Base-by-base conservation (phyloP, 1,284 basidiomycete species). In the Ganoderma sinense region DNA sequence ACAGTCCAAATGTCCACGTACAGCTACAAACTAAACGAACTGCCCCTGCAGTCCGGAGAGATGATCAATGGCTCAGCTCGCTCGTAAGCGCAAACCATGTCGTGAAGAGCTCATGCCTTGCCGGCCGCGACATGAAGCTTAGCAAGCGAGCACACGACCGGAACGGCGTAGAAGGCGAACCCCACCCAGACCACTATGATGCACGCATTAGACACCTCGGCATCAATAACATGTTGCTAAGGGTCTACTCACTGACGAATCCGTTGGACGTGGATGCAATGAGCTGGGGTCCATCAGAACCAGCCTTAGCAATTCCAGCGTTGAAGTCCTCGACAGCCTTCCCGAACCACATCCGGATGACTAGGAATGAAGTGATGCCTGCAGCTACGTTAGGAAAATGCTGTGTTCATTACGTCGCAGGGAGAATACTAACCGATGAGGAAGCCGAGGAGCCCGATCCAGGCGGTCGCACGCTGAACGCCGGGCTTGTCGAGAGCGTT, bases 281-380 rank as follows among this genome's bases (percentile, higher is more conserved):
- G 55, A 94, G 82, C 61, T 88, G 80, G 1, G 91, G 89, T 2
- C 85, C 89, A 62, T 84, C 80, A 5, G 77, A 72, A 33, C 88
- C 90, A 69, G 85, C 84, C 29, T 84, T 78, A 39, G 81, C 73
- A 69, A 94, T 89, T 62, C 83, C 87, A 58, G 81, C 79, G 78
- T 94, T 94, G 81, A 94, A 94, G 75, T 94, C 92, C 67, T 90
- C 86, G 1, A 91, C 88, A 1, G 92, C 88, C 79, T 94, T 94
- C 33, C 89, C 93, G 71, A 93, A 92, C 89, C 91, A 94, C 87
- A 94, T 92, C 73, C 91, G 89, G 68, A 92, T 80, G 69, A 94
- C 85, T 26, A 93, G 83, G 81, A 93, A 91, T 16, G 89, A 84
- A 8, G 89, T 89, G 69, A 94, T 80, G n/a, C 91, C 91, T 92